phyloP scores from a whole-genome alignment of 805 yeast genomes.

The Yarrowia sp. region DNA sequence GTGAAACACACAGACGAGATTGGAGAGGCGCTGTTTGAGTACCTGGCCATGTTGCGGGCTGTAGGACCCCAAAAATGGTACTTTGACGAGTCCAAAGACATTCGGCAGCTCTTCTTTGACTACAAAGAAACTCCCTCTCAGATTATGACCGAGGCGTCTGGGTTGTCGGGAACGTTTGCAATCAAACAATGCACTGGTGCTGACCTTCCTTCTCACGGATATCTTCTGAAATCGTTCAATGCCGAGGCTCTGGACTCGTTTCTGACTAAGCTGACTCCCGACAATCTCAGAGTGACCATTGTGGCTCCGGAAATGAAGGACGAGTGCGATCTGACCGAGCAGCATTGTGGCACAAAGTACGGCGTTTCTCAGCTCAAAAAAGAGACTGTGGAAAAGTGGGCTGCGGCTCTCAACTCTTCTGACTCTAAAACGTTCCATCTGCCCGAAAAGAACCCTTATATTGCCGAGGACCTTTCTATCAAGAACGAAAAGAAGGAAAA shows the following conservation, averaged over 20 bases:
- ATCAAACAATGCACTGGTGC: slow-evolving; percentile 55
- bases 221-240: slow-evolving; percentile 56
- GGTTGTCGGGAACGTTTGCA: slow-evolving; percentile 60
- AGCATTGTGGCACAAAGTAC: slow-evolving; percentile 5
- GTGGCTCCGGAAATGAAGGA: slow-evolving; percentile 51
- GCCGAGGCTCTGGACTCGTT: slow-evolving; percentile 52
- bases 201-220: slow-evolving; percentile 51
- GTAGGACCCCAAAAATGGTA: slow-evolving; percentile 74
- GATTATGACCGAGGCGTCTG: slow-evolving; percentile 69
- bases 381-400: neutral
- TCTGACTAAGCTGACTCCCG: slow-evolving; percentile 48
- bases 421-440: neutral
- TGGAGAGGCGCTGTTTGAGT: slow-evolving; percentile 61
- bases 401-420: neutral
- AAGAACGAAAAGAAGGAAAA: neutral
- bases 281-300: slow-evolving; percentile 59
- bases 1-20: slow-evolving; percentile 56
- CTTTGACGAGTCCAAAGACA: slow-evolving; percentile 65
- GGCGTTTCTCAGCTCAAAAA: neutral
- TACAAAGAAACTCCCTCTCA: slow-evolving; percentile 67
- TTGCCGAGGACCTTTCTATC: neutral
- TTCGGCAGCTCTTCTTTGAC: slow-evolving; percentile 65
- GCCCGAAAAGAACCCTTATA: slow-evolving; percentile 1
- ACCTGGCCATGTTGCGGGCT: slow-evolving; percentile 55
- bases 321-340: slow-evolving; percentile 30